A percentile compares a stretch with the other conserved stretches of the same genome.
These are phyloP conservation scores for Chrysanthemum makinoi DNA, from an alignment of 129 eudicot genomes.

Conservation along the genomic window DNA sequence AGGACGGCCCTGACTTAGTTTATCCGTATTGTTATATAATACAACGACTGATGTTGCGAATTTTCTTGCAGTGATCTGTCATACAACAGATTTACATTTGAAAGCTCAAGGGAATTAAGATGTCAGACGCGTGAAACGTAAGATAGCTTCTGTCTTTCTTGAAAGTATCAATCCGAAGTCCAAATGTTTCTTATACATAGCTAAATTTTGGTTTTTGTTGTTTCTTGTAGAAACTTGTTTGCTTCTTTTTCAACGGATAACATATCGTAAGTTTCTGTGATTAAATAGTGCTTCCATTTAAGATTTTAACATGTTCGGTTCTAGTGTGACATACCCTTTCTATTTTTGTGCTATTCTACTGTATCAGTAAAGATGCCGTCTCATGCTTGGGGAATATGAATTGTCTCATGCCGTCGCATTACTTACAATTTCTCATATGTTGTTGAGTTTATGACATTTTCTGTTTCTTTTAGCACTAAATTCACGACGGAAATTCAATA, in stretches of 20 bases:
- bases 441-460: constrained; percentile 6
- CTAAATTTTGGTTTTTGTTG: constrained; percentile 13
- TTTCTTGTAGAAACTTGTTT: constrained; percentile 39
- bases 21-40: too few relatives aligned
- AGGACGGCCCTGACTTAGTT: too few relatives aligned
- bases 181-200: background rate
- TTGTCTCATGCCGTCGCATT: constrained; percentile 24
- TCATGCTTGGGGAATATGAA: constrained; percentile 33
- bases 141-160: constrained; percentile 18
- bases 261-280: constrained; percentile 33
- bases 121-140: constrained; percentile 44
- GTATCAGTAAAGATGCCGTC: constrained; percentile 21
- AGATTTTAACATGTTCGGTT: background rate
- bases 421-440: constrained; percentile 4
- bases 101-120: constrained; percentile 5
- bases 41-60: background rate
- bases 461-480: too few relatives aligned
- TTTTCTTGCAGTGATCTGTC: constrained; percentile 42
- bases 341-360: background rate
- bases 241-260: constrained; percentile 19
- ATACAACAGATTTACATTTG: constrained; percentile 41
- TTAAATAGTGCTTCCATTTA: background rate
- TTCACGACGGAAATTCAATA: background rate
- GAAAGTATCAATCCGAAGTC: background rate
- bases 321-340: background rate